Evolutionary conservation across 2,329 filamentous ascomycete genomes (phyloP), one percentile per base, ranked within the genome.

Genomic region (Aspergillus sp.): DNA sequence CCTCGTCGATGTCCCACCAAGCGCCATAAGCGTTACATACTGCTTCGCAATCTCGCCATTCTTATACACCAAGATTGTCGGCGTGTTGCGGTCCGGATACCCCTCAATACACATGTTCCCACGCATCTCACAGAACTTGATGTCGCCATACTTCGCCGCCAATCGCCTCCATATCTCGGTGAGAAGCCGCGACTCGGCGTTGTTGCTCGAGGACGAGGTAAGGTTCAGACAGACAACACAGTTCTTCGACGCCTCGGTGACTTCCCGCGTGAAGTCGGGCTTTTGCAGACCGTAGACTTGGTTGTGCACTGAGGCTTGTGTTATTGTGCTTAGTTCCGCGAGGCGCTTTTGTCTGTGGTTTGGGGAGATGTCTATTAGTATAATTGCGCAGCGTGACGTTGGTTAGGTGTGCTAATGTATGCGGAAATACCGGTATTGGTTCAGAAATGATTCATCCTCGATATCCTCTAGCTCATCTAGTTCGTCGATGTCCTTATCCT

Each of bases 101-200:
- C 91, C 91, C 73, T 98, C 95, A 66, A 99, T 97, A 57, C 95
- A 96, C 78, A 97, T 86, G 70, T 91, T 88, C 6, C 88, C 95
- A 66, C 88, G 85, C 66, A 99, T 98, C 78, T 98, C 91, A 74
- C 93, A 98, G 76, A 99, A 99, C 77, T 99, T 99, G 74, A 99
- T 81, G 64, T 99, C 93, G 19, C 92, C 91, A 70, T 92, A 99
- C 69, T 93, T 91, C 59, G 77, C 78, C 1, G 95, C 93, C 41
- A 95, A 83, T 69, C 92, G 86, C 37, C 88, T 83, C 93, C 93
- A 99, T 19, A 97, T 80, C 70, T 96, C 90, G 1, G 88, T 87
- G 66, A 98, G 77, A 3, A 97, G 81, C 59, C 90, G 84, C 3
- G 92, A 96, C 76, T 98, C 93, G 35, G 89, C 83, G 69, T 97